These are phyloP conservation scores for Cystoderma amianthinum DNA, from an alignment of 768 basidiomycete species.

Conservation along the genomic window DNA sequence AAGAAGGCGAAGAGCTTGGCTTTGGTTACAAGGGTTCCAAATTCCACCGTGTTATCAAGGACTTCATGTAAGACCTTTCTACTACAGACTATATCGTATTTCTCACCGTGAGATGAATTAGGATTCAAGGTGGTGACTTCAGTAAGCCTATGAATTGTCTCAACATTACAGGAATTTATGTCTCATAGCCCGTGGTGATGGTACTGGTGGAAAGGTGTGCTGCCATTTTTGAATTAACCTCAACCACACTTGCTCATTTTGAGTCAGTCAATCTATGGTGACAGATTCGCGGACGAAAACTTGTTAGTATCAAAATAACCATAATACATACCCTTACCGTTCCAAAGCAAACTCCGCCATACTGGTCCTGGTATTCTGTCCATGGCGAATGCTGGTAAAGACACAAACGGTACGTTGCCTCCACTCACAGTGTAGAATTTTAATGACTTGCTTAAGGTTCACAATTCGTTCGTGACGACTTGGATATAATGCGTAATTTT, in stretches of 20 bases:
- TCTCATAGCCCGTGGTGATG: constrained; percentile 66
- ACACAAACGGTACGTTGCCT: constrained; percentile 72
- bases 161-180: constrained; percentile 4
- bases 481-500: not conserved
- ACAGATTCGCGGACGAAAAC: constrained; percentile 92
- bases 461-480: constrained; percentile 63
- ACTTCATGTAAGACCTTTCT: constrained; percentile 65
- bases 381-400: constrained; percentile 92
- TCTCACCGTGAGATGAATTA: constrained; percentile 17
- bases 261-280: constrained; percentile 94
- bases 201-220: constrained; percentile 82
- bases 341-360: constrained; percentile 86
- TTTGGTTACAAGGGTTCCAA: constrained; percentile 93
- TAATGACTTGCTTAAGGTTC: constrained; percentile 44
- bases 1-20: constrained; percentile 70
- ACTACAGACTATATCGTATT: not conserved
- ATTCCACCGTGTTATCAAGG: constrained; percentile 95
- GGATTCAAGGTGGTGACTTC: constrained; percentile 99
- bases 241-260: not conserved
- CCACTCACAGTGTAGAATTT: constrained; percentile 4
- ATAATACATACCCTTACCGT: not conserved
- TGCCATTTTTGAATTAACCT: not conserved
- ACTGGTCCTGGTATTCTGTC: constrained; percentile 81
- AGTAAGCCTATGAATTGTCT: constrained; percentile 39
- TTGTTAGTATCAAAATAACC: constrained; percentile 66